Percentiles rank a stretch among this genome's conserved stretches.
Conservation (phyloP, 1,284 basidiomycete species). For the Ustilago xerochloae region DNA sequence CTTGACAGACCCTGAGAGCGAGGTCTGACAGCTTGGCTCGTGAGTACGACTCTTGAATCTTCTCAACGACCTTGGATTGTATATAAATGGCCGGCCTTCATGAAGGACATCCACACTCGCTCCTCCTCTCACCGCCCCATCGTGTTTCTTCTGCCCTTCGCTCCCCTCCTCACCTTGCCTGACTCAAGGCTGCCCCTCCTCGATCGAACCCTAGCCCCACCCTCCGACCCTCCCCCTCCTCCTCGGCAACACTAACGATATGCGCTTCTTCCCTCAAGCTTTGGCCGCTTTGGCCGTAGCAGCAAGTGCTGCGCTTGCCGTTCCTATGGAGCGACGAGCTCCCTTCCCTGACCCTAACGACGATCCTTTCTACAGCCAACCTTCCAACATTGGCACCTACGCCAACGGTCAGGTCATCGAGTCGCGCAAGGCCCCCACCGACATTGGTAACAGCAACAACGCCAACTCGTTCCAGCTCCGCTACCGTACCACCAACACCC, state of each 20-base stretch:
- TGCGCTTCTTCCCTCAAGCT: conserved; percentile 20
- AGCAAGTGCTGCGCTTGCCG: conserved; percentile 15
- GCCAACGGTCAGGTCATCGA: conserved; percentile 48
- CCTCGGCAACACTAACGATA: background rate
- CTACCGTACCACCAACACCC: conserved; percentile 51
- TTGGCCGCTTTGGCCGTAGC: conserved; percentile 14
- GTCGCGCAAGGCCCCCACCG: conserved; percentile 30
- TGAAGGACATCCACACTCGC: too few species aligned
- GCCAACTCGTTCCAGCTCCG: conserved; percentile 47
- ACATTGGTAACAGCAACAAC: conserved; percentile 33
- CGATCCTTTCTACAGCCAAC: conserved; percentile 50
- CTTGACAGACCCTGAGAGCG: too few species aligned
- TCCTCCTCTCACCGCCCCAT: too few species aligned
- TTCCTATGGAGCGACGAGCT: conserved; percentile 16
- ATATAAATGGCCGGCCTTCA: too few species aligned
- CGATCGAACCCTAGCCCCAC: background rate
- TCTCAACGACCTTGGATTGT: too few species aligned
- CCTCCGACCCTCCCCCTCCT: background rate
- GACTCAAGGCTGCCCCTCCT: too few species aligned
- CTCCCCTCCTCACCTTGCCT: too few species aligned
- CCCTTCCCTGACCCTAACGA: conserved; percentile 37
- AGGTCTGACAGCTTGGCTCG: too few species aligned
- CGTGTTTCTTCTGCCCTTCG: too few species aligned
- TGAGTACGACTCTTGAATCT: too few species aligned
- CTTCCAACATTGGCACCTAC: conserved; percentile 32